Percentiles rank a stretch among this genome's conserved stretches.
These are phyloP conservation scores for Fragosphaeria purpurea DNA, from an alignment of 2,329 filamentous ascomycete species.

Conservation along the genomic window DNA sequence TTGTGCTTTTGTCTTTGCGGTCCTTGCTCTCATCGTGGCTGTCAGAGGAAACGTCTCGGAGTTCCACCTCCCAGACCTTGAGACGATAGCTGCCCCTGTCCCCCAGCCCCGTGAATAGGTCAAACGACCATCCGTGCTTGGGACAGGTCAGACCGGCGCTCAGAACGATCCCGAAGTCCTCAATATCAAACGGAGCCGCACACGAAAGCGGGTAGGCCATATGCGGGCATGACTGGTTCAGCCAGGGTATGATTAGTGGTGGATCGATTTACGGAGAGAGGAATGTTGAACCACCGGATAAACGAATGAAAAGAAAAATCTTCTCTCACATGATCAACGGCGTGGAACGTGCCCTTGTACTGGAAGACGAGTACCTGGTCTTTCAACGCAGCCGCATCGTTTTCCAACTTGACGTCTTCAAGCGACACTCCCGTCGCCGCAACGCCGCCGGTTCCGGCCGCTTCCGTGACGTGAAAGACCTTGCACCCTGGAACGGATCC, in stretches of 20 bases:
- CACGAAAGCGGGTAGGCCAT: conserved; percentile 55
- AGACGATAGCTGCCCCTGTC: conserved; percentile 55
- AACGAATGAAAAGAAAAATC: not conserved
- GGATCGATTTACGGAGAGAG: no score
- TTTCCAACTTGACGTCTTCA: conserved; percentile 19
- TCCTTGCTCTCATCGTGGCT: not conserved
- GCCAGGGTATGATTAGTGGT: no score
- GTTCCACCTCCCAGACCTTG: conserved; percentile 53
- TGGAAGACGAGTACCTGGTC: conserved; percentile 58
- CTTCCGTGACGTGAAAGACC: conserved; percentile 40
- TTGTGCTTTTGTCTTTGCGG: not conserved
- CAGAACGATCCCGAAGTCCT: conserved; percentile 51
- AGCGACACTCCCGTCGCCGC: conserved; percentile 25
- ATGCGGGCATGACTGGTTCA: conserved; percentile 54
- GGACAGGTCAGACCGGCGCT: conserved; percentile 56
- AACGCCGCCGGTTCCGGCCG: conserved; percentile 23
- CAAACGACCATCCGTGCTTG: conserved; percentile 64
- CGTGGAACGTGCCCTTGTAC: conserved; percentile 54
- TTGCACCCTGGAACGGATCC: conserved; percentile 46
- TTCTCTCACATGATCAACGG: conserved; percentile 53
- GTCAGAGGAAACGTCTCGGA: conserved; percentile 25
- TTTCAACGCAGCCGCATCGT: conserved; percentile 29
- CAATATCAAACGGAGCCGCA: conserved; percentile 57
- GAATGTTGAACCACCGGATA: no score
- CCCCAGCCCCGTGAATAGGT: conserved; percentile 50